A percentile compares a stretch with the other conserved stretches of the same genome.
Conservation (phyloP, 495 filamentous ascomycete genomes). For the Aspergillus avenaceus region DNA sequence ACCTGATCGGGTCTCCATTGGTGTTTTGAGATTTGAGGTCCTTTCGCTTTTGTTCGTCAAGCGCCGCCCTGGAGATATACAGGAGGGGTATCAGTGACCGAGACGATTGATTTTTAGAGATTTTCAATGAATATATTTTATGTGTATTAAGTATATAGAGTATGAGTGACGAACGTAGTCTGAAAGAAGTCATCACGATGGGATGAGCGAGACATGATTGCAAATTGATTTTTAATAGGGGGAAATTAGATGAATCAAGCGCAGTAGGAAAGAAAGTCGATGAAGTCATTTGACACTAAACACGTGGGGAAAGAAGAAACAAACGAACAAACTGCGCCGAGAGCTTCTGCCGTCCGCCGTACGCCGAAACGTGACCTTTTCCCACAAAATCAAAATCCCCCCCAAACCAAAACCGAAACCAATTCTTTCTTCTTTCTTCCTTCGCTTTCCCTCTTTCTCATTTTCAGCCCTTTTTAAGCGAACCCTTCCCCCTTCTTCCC, state of each 20-base stretch:
- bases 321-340: conserved; percentile 26
- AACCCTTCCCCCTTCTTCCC: conserved; percentile 1
- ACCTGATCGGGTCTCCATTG: conserved; percentile 72
- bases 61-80: conserved; percentile 52
- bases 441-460: conserved; percentile 2
- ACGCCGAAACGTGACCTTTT: conserved; percentile 28
- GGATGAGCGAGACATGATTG: conserved; percentile 58
- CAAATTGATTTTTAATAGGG: background rate
- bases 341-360: conserved; percentile 37
- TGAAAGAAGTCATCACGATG: conserved; percentile 84
- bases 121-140: too few species aligned
- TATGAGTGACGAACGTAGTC: conserved; percentile 59
- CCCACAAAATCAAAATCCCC: too few species aligned
- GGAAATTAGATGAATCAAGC: background rate
- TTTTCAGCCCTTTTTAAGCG: background rate
- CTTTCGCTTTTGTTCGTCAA: conserved; percentile 68
- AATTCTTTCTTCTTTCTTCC: conserved; percentile 6
- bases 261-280: conserved; percentile 1
- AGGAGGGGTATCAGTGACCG: conserved; percentile 10
- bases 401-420: too few species aligned
- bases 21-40: conserved; percentile 77
- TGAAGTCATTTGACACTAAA: background rate
- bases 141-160: too few species aligned
- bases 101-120: background rate
- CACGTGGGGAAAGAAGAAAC: background rate